phyloP scores from a whole-genome alignment of 305 asterid species.

The Solanum hybrid region DNA sequence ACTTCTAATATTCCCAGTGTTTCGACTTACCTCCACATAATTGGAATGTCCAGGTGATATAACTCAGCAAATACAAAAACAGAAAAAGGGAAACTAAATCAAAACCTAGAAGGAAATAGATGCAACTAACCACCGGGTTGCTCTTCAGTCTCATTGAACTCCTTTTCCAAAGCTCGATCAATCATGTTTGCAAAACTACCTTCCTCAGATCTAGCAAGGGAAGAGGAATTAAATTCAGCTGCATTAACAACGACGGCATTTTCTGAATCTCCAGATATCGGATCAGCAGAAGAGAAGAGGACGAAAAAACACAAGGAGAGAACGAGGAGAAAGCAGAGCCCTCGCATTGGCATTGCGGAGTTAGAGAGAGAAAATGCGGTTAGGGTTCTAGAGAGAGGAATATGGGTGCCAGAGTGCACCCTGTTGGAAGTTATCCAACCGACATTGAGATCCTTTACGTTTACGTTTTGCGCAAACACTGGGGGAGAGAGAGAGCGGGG shows the following conservation, averaged over 20 bases:
- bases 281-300: conserved; percentile 29
- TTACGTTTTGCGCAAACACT: background rate
- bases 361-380: conserved; percentile 1
- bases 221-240: conserved; percentile 22
- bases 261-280: conserved; percentile 12
- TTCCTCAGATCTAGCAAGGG: conserved; percentile 22
- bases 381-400: conserved; percentile 4
- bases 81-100: background rate
- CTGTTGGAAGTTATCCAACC: background rate
- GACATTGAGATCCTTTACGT: conserved; percentile 5
- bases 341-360: conserved; percentile 16
- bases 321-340: conserved; percentile 16
- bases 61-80: conserved; percentile 1
- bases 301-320: conserved; percentile 14
- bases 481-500: background rate
- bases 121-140: conserved; percentile 43
- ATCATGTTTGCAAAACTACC: conserved; percentile 47
- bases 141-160: conserved; percentile 71
- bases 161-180: conserved; percentile 63
- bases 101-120: background rate
- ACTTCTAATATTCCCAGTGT: background rate
- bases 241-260: conserved; percentile 12
- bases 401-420: background rate
- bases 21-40: background rate
- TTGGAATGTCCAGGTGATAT: background rate